A percentile compares a stretch with the other conserved stretches of the same genome.
phyloP scores from a whole-genome alignment of 768 basidiomycete species.

The Russula foetens region DNA sequence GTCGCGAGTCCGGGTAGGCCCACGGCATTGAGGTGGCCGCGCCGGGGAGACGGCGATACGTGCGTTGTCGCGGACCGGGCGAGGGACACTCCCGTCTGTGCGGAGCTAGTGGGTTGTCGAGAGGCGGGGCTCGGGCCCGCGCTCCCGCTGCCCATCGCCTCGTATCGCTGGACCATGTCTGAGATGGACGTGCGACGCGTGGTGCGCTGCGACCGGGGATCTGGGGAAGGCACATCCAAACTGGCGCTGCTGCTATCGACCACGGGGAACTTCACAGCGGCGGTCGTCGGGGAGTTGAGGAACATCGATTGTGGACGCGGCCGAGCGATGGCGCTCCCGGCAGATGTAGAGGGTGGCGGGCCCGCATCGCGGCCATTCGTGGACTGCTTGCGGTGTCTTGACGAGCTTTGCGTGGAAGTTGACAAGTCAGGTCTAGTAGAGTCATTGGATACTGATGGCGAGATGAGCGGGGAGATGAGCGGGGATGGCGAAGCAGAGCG shows the following conservation, averaged over 20 bases:
- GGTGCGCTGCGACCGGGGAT: constrained; percentile 33
- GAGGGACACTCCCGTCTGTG: neutral
- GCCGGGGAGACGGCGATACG: constrained; percentile 1
- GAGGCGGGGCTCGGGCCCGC: neutral
- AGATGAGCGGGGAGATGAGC: neutral
- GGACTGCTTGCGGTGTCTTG: constrained; percentile 16
- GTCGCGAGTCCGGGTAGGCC: constrained; percentile 6
- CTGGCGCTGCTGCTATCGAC: constrained; percentile 12
- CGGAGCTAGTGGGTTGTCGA: neutral
- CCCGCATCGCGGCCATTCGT: constrained; percentile 8
- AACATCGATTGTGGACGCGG: constrained; percentile 79
- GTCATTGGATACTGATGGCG: constrained; percentile 8
- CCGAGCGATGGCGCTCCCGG: neutral
- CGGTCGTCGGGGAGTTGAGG: constrained; percentile 44
- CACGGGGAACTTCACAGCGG: constrained; percentile 29
- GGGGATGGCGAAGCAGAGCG: constrained; percentile 16
- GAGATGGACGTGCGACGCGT: constrained; percentile 70
- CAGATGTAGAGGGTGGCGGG: neutral
- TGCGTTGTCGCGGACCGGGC: neutral
- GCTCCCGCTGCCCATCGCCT: constrained; percentile 46
- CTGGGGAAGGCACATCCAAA: constrained; percentile 40
- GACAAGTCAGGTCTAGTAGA: neutral
- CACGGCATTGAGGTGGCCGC: constrained; percentile 11
- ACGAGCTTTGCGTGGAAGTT: neutral
- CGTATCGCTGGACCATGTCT: constrained; percentile 79